Percentiles rank a stretch among this genome's conserved stretches.
phyloP scores from a whole-genome alignment of 164 flowering plant species.

The Nymphaea thermarum region DNA sequence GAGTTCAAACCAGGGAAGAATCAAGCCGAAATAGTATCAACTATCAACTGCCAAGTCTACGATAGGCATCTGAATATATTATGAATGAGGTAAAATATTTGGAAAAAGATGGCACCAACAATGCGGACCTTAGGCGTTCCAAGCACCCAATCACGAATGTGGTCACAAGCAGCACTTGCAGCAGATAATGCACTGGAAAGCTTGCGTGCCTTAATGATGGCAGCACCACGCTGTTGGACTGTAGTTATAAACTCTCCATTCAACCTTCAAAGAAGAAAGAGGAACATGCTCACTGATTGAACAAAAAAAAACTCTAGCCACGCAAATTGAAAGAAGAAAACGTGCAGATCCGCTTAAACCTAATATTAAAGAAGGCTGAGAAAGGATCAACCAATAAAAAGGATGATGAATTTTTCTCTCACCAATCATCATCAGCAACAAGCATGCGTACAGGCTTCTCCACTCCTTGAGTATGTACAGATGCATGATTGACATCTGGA shows the following conservation, averaged over 20 bases:
- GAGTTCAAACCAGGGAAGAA: too few species aligned
- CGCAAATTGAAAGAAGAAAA: background rate
- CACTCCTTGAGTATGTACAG: slow-evolving; percentile 63
- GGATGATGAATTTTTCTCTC: slow-evolving; percentile 1
- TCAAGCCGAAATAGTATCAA: too few species aligned
- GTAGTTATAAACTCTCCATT: slow-evolving; percentile 72
- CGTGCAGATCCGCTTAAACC: background rate
- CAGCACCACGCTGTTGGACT: slow-evolving; percentile 99
- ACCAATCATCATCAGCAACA: slow-evolving; percentile 89
- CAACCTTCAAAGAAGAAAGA: slow-evolving; percentile 39
- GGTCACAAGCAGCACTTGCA: slow-evolving; percentile 98
- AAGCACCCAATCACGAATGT: slow-evolving; percentile 98
- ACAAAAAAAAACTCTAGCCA: background rate
- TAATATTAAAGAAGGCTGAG: background rate
- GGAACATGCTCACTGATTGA: background rate
- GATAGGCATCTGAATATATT: too few species aligned
- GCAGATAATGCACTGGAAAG: slow-evolving; percentile 99
- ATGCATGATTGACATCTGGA: slow-evolving; percentile 45
- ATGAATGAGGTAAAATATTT: too few species aligned
- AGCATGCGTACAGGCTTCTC: slow-evolving; percentile 85
- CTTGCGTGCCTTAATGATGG: slow-evolving; percentile 94
- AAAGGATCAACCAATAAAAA: background rate
- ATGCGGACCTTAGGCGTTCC: slow-evolving; percentile 83
- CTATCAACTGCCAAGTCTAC: too few species aligned
- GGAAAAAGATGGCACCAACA: too few species aligned